Conservation (phyloP, 2,329 filamentous ascomycete species). For the Alternaria angustiovoidea region DNA sequence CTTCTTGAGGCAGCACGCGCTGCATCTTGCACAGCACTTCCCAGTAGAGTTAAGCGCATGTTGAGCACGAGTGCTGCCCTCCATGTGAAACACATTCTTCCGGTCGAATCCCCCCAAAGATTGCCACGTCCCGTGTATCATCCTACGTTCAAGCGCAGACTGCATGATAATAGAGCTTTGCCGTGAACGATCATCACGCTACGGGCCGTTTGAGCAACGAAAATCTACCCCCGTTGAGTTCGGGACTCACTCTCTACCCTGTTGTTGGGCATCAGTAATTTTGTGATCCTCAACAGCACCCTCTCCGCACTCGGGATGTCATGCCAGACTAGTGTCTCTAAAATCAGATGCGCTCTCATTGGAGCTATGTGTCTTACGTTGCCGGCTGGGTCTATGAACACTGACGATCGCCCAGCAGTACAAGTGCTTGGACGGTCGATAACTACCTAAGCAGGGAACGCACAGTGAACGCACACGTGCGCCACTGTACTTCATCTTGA, state of each 20-base stretch:
- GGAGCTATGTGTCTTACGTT: background rate
- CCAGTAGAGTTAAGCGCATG: background rate
- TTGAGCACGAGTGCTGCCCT: background rate
- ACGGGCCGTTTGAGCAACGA: background rate
- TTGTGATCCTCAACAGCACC: background rate
- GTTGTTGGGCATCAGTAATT: background rate
- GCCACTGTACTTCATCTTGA: background rate
- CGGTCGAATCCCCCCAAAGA: background rate
- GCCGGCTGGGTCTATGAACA: background rate
- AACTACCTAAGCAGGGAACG: background rate
- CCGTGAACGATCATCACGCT: background rate
- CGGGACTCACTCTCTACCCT: background rate
- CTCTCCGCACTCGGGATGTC: background rate
- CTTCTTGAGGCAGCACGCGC: background rate
- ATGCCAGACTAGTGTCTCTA: background rate
- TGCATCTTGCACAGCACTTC: background rate
- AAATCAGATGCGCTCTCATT: background rate
- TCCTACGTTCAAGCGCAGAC: background rate
- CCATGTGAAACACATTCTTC: background rate
- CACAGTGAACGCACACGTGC: background rate
- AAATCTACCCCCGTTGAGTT: background rate
- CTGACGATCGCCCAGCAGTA: background rate
- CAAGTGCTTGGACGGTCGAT: background rate
- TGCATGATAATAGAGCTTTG: background rate
- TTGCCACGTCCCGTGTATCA: background rate